phyloP scores from a whole-genome alignment of 345 rosid genomes.

The Eucalyptus regnans region DNA sequence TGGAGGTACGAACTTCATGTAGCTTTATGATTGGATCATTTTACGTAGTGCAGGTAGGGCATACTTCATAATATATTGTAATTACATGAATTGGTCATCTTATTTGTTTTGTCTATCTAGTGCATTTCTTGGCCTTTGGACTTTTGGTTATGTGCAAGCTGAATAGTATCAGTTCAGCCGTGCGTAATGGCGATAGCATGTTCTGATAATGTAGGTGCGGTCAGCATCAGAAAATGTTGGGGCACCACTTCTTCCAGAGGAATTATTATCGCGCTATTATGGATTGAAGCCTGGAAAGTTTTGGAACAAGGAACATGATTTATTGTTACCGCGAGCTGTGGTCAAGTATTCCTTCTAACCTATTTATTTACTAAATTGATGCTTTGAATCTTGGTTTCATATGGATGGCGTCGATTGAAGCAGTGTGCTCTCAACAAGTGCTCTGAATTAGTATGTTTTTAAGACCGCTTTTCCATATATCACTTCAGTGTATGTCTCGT shows the following conservation, averaged over 20 bases:
- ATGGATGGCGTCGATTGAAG: too few relatives aligned
- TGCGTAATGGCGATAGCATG: background rate
- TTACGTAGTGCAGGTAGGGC: background rate
- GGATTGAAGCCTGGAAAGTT: conserved; percentile 67
- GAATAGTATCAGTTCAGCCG: background rate
- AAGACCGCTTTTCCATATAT: too few relatives aligned
- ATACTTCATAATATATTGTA: background rate
- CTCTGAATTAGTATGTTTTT: too few relatives aligned
- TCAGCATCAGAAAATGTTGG: conserved; percentile 38
- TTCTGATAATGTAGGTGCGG: conserved; percentile 35
- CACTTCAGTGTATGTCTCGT: too few relatives aligned
- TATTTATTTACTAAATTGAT: background rate
- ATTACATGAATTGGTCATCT: background rate
- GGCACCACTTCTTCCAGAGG: conserved; percentile 43
- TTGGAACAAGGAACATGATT: conserved; percentile 95
- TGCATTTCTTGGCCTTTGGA: background rate
- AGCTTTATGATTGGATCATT: background rate
- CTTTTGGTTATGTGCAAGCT: background rate
- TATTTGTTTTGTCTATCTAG: background rate
- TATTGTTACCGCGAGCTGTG: conserved; percentile 56
- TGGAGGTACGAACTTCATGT: background rate
- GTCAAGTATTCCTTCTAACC: conserved; percentile 45
- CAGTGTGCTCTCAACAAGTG: too few relatives aligned
- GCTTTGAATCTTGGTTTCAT: background rate
- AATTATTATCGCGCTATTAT: conserved; percentile 59